A percentile compares a stretch with the other conserved stretches of the same genome.
Evolutionary conservation across 1,284 basidiomycete species (phyloP).

Genomic region (Moesziomyces sp.): DNA sequence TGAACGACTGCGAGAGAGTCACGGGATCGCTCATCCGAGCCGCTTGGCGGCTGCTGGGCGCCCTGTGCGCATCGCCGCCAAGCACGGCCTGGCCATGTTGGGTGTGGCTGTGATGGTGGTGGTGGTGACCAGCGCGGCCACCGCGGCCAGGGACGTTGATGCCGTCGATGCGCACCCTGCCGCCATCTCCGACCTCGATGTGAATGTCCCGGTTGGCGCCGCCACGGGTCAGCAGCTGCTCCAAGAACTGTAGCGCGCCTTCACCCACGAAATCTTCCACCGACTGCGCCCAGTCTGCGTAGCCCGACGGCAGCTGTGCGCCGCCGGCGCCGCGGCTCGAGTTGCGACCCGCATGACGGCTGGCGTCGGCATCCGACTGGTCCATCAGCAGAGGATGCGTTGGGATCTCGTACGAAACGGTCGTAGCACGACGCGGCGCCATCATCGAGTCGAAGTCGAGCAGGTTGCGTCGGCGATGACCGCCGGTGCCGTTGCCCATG

Average conservation of each 20-base stretch:
- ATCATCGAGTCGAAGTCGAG: conserved; percentile 50
- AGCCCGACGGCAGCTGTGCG: conserved; percentile 23
- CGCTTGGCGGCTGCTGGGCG: conserved; percentile 28
- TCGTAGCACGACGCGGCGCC: conserved; percentile 33
- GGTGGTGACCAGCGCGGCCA: conserved; percentile 19
- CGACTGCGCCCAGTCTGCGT: conserved; percentile 72
- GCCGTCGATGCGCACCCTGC: conserved; percentile 57
- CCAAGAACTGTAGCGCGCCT: conserved; percentile 83
- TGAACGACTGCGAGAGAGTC: conserved; percentile 67
- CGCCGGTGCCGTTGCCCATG: conserved; percentile 22
- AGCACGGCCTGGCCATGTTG: conserved; percentile 36
- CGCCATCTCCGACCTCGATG: conserved; percentile 56
- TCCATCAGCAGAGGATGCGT: conserved; percentile 87
- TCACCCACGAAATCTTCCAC: conserved; percentile 85
- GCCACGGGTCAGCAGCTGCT: conserved; percentile 74
- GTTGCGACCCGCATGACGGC: conserved; percentile 28
- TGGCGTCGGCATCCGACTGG: conserved; percentile 36
- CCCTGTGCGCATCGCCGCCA: conserved; percentile 24
- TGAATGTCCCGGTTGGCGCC: conserved; percentile 52
- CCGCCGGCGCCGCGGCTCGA: conserved; percentile 13
- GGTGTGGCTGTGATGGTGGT: conserved; percentile 32
- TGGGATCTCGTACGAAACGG: conserved; percentile 62
- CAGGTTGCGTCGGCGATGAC: conserved; percentile 41
- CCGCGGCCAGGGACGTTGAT: conserved; percentile 25
- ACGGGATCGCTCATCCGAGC: conserved; percentile 52